Conservation (phyloP, 2,329 filamentous ascomycete species). For the Colletotrichum cuscutae region DNA sequence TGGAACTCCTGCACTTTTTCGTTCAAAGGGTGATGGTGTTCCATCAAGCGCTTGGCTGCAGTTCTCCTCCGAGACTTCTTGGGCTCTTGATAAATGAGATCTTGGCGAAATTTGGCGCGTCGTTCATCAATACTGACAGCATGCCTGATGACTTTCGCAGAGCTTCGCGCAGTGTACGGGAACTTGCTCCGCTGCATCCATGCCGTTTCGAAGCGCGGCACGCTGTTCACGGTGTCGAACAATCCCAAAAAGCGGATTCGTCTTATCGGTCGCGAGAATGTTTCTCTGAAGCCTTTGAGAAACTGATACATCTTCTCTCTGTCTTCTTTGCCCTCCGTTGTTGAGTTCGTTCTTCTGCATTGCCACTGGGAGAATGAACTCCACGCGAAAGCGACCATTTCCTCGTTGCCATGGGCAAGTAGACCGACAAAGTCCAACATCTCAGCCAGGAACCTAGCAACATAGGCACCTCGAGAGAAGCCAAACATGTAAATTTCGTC, state of each 20-base stretch:
- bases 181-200: constrained; percentile 86
- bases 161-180: constrained; percentile 71
- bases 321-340: constrained; percentile 52
- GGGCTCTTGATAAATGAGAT: constrained; percentile 69
- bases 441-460: constrained; percentile 80
- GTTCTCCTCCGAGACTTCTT: constrained; percentile 38
- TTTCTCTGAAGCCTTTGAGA: constrained; percentile 84
- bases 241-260: constrained; percentile 81
- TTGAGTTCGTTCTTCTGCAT: constrained; percentile 57
- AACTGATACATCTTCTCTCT: constrained; percentile 75
- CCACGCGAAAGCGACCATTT: constrained; percentile 87
- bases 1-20: constrained; percentile 39
- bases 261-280: constrained; percentile 79
- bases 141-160: constrained; percentile 71
- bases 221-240: constrained; percentile 86
- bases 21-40: constrained; percentile 34
- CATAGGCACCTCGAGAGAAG: constrained; percentile 78
- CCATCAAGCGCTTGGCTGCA: constrained; percentile 37
- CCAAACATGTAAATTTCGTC: constrained; percentile 79
- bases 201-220: constrained; percentile 78
- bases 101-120: constrained; percentile 77
- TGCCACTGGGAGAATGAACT: constrained; percentile 83
- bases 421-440: constrained; percentile 88
- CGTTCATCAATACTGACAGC: constrained; percentile 78
- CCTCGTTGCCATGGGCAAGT: constrained; percentile 83